Evolutionary conservation across 768 basidiomycete genomes (phyloP).

Genomic region (Rubroboletus satanas): DNA sequence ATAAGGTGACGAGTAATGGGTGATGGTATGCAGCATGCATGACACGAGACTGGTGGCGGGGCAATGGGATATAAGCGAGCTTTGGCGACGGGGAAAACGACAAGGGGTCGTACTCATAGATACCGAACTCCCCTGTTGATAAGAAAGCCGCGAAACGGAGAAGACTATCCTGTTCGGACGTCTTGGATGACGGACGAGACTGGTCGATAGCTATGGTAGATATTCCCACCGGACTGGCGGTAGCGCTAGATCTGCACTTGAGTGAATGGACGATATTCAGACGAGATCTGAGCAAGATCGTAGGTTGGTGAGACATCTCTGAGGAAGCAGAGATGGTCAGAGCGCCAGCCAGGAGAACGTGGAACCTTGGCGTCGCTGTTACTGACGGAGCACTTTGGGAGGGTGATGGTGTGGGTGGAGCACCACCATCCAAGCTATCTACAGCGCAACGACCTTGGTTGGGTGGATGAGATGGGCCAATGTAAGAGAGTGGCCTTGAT

Average conservation of each 20-base stretch:
- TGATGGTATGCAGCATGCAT: slow-evolving; percentile 73
- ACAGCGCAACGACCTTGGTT: slow-evolving; percentile 61
- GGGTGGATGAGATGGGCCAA: slow-evolving; percentile 19
- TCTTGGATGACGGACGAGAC: slow-evolving; percentile 47
- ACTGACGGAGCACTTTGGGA: neutral
- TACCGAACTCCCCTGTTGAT: slow-evolving; percentile 62
- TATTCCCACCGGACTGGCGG: slow-evolving; percentile 38
- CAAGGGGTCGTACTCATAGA: slow-evolving; percentile 52
- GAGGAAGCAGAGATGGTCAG: slow-evolving; percentile 58
- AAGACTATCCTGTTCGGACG: slow-evolving; percentile 26
- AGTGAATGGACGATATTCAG: slow-evolving; percentile 36
- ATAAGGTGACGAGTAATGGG: slow-evolving; percentile 70
- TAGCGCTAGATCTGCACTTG: slow-evolving; percentile 39
- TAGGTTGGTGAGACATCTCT: slow-evolving; percentile 21
- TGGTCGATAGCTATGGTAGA: slow-evolving; percentile 74
- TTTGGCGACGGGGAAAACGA: slow-evolving; percentile 39
- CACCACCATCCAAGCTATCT: slow-evolving; percentile 28
- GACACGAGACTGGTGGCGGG: slow-evolving; percentile 43
- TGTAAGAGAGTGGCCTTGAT: slow-evolving; percentile 7
- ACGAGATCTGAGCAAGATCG: slow-evolving; percentile 22
- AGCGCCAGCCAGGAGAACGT: slow-evolving; percentile 57
- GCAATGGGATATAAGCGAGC: slow-evolving; percentile 46
- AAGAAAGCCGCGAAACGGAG: slow-evolving; percentile 56
- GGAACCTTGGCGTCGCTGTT: slow-evolving; percentile 18
- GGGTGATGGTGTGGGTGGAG: neutral